A percentile compares a stretch with the other conserved stretches of the same genome.
phyloP scores from a whole-genome alignment of 768 basidiomycete genomes.

The Kondoa subrosea region DNA sequence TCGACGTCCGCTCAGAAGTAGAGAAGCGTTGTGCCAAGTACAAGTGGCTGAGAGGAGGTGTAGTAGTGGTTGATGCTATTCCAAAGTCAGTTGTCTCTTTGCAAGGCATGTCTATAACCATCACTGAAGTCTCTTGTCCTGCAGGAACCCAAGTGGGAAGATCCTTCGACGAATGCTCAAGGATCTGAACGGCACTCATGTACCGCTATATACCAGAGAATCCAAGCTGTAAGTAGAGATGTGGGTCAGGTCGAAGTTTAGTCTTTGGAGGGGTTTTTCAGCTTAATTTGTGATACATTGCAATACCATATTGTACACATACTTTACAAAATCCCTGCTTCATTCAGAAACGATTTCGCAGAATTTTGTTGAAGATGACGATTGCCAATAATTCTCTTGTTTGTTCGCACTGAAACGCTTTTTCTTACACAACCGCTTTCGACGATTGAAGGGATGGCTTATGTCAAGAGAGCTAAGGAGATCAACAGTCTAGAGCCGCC shows the following conservation, averaged over 20 bases:
- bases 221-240: background rate
- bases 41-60: conserved; percentile 29
- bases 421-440: no score
- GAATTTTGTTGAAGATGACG: no score
- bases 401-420: no score
- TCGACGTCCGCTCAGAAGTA: conserved; percentile 19
- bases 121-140: background rate
- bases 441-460: no score
- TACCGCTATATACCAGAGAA: conserved; percentile 6
- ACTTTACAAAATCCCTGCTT: no score
- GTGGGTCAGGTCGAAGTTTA: no score
- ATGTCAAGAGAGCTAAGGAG: background rate
- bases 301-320: no score
- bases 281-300: background rate
- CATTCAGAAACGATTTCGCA: no score
- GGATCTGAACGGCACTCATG: conserved; percentile 21
- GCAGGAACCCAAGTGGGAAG: background rate
- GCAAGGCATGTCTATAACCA: background rate
- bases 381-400: no score
- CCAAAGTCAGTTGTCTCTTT: conserved; percentile 22
- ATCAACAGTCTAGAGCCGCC: background rate
- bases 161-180: conserved; percentile 18
- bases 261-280: no score
- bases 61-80: conserved; percentile 23
- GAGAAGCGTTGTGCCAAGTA: conserved; percentile 26